A percentile compares a stretch with the other conserved stretches of the same genome.
Conservation (phyloP, 306 rosid genomes). For the Abrus pulchellus region DNA sequence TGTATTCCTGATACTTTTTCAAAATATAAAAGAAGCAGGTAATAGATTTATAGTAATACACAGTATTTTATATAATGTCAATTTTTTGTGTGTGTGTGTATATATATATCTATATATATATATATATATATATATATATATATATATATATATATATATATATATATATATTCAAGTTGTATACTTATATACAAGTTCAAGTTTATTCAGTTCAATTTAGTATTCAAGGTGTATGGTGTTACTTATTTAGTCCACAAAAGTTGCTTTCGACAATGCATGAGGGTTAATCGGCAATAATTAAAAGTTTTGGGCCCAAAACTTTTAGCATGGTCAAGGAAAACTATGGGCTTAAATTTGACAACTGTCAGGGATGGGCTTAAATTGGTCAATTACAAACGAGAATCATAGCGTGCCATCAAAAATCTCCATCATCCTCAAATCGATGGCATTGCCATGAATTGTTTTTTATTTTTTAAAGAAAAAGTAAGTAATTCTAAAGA, state of each 20-base stretch:
- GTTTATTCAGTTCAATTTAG: background rate
- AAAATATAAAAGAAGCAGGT: no score
- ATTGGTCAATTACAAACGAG: background rate
- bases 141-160: no score
- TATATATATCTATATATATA: no score
- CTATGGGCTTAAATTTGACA: background rate
- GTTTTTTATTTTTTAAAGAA: background rate
- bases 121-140: no score
- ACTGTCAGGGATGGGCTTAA: background rate
- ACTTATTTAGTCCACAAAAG: background rate
- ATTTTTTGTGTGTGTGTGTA: no score
- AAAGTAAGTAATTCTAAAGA: background rate
- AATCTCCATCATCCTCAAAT: background rate
- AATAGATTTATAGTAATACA: no score
- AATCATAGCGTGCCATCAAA: background rate
- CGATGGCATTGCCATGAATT: background rate
- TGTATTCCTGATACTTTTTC: no score
- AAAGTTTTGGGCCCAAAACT: slow-evolving; percentile 11
- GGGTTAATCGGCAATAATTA: background rate
- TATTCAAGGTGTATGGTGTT: background rate
- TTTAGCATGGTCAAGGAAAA: background rate
- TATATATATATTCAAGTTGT: background rate
- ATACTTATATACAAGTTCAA: background rate
- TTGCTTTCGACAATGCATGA: slow-evolving; percentile 3
- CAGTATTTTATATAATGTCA: no score